Conservation (phyloP, 768 basidiomycete species). For the Tephrocybe sp. region DNA sequence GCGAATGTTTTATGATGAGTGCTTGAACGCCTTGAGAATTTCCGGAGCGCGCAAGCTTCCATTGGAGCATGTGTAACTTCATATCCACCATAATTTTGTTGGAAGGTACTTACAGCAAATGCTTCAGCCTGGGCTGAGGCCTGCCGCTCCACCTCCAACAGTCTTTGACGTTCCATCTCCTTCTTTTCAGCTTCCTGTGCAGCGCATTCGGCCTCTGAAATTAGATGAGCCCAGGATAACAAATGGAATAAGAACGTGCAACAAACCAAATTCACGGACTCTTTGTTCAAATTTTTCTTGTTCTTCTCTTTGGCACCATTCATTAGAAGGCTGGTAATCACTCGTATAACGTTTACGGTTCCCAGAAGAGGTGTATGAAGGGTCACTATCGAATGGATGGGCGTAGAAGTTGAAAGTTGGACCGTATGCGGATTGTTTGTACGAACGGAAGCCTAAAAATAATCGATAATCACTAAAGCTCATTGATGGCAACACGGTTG, state of each 20-base stretch:
- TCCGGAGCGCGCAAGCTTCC: conserved; percentile 24
- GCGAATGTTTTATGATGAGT: conserved; percentile 25
- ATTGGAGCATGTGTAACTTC: conserved; percentile 2
- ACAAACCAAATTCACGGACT: conserved; percentile 31
- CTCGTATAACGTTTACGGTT: conserved; percentile 19
- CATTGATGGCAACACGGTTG: not conserved
- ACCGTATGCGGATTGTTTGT: conserved; percentile 12
- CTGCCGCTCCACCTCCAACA: conserved; percentile 21
- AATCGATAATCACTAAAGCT: too few relatives aligned
- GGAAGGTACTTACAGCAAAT: conserved; percentile 31
- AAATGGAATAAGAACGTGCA: not conserved
- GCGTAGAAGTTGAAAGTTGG: conserved; percentile 2
- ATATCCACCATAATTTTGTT: too few relatives aligned
- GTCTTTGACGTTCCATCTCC: conserved; percentile 22
- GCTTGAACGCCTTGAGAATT: conserved; percentile 24
- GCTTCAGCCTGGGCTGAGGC: conserved; percentile 24
- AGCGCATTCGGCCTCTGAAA: conserved; percentile 30
- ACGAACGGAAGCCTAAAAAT: conserved; percentile 27
- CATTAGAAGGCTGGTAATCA: not conserved
- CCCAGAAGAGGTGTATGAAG: conserved; percentile 19
- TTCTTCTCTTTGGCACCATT: conserved; percentile 16
- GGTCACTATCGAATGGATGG: conserved; percentile 5
- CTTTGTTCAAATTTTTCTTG: conserved; percentile 31
- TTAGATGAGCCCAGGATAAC: not conserved
- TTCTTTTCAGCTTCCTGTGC: conserved; percentile 29